Percentiles rank a stretch among this genome's conserved stretches.
Conservation (phyloP, 1,139 yeast species). For the Scheffersomyces titani region DNA sequence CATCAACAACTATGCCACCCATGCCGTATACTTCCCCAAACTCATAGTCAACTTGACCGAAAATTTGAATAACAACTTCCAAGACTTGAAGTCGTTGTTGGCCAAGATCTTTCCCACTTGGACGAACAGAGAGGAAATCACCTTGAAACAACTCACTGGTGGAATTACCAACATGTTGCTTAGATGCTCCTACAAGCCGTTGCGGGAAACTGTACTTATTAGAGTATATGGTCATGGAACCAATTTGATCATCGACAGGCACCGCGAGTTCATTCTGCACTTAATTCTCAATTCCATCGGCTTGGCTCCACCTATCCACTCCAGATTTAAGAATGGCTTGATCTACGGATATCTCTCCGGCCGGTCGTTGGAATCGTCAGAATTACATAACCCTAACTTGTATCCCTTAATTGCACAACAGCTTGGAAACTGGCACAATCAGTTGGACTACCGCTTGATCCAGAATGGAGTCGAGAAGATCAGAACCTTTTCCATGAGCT, state of each 20-base stretch:
- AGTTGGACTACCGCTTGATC: slow-evolving; percentile 45
- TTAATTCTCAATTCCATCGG: slow-evolving; percentile 58
- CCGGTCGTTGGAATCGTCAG: slow-evolving; percentile 57
- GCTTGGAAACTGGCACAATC: slow-evolving; percentile 72
- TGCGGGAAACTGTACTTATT: slow-evolving; percentile 49
- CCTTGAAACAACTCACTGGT: slow-evolving; percentile 56
- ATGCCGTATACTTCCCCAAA: slow-evolving; percentile 43
- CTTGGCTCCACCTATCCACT: slow-evolving; percentile 70
- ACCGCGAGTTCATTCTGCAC: slow-evolving; percentile 75
- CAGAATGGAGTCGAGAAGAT: slow-evolving; percentile 53
- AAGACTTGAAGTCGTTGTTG: slow-evolving; percentile 35
- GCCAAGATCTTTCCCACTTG: slow-evolving; percentile 38
- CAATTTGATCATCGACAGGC: slow-evolving; percentile 69
- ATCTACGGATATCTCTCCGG: slow-evolving; percentile 74
- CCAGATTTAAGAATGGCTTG: slow-evolving; percentile 72
- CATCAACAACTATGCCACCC: slow-evolving; percentile 30
- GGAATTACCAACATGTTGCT: slow-evolving; percentile 80
- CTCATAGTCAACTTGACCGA: slow-evolving; percentile 34
- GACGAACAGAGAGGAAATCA: slow-evolving; percentile 24
- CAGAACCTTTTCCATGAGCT: slow-evolving; percentile 31
- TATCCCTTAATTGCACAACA: slow-evolving; percentile 65
- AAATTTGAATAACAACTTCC: slow-evolving; percentile 29
- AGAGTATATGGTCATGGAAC: slow-evolving; percentile 82
- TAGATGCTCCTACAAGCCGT: slow-evolving; percentile 41
- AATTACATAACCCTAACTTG: slow-evolving; percentile 47